Evolutionary conservation across 495 filamentous ascomycete species (phyloP).

Genomic region (Aspergillus sparsus): DNA sequence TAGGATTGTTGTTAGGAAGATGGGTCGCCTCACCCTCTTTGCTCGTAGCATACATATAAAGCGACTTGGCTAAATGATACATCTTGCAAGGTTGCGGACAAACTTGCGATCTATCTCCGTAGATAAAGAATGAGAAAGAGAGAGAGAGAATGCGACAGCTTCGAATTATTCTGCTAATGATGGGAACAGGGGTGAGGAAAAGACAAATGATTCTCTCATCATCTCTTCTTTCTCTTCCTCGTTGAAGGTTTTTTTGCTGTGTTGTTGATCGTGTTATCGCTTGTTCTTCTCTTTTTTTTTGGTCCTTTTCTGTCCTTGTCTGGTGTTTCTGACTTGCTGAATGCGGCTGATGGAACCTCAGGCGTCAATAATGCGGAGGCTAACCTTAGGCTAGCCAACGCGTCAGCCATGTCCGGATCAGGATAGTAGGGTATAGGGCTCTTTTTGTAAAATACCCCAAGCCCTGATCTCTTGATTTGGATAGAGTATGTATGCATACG

Average conservation of each 20-base stretch:
- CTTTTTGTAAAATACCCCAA: background rate
- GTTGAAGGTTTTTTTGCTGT: background rate
- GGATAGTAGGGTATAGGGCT: slow-evolving; percentile 40
- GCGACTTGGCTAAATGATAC: slow-evolving; percentile 95
- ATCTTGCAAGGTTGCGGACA: slow-evolving; percentile 50
- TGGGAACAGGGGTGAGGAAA: slow-evolving; percentile 21
- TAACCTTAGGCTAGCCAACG: slow-evolving; percentile 23
- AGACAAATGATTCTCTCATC: slow-evolving; percentile 25
- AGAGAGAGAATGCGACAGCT: background rate
- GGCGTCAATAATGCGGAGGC: background rate
- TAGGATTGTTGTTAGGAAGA: background rate
- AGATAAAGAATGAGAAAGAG: background rate
- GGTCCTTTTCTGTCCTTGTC: background rate
- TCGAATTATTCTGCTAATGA: slow-evolving; percentile 16
- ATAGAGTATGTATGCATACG: too few species aligned
- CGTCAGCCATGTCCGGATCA: slow-evolving; percentile 30
- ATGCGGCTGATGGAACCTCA: background rate
- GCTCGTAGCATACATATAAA: slow-evolving; percentile 91
- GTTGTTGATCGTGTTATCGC: too few species aligned
- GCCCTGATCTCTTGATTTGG: slow-evolving; percentile 25
- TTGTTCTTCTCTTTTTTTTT: background rate
- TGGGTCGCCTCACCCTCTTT: slow-evolving; percentile 70
- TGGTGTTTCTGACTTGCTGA: background rate
- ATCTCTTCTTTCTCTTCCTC: slow-evolving; percentile 1
- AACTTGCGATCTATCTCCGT: slow-evolving; percentile 1